Percentiles rank a stretch among this genome's conserved stretches.
These are phyloP conservation scores for Aspergillus unguis DNA, from an alignment of 2,329 filamentous ascomycete species.

Conservation along the genomic window DNA sequence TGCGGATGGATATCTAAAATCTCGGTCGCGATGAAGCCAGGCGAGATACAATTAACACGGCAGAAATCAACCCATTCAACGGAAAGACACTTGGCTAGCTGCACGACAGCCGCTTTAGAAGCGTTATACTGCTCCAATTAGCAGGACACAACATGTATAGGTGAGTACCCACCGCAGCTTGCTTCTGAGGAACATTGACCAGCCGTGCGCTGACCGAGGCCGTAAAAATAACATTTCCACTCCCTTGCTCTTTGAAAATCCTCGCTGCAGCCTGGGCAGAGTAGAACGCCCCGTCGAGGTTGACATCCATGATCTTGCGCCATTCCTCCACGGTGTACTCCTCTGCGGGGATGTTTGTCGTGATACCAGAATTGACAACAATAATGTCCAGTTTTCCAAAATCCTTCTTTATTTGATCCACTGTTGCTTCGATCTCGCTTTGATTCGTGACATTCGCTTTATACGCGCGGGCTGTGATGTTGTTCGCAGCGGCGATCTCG, in stretches of 20 bases:
- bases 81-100: not conserved
- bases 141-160: too few species aligned
- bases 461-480: slow-evolving; percentile 31
- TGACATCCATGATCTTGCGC: slow-evolving; percentile 38
- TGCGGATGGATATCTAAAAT: slow-evolving; percentile 29
- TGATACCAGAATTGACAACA: slow-evolving; percentile 44
- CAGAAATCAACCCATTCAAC: slow-evolving; percentile 37
- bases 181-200: slow-evolving; percentile 39
- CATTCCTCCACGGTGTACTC: slow-evolving; percentile 39
- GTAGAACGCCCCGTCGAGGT: slow-evolving; percentile 38
- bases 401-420: slow-evolving; percentile 34
- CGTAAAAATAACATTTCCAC: slow-evolving; percentile 38
- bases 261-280: slow-evolving; percentile 36
- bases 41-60: slow-evolving; percentile 37
- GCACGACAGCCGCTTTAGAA: not conserved
- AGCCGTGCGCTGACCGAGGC: slow-evolving; percentile 35
- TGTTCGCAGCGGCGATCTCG: slow-evolving; percentile 26
- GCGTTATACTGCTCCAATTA: not conserved
- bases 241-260: slow-evolving; percentile 34
- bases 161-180: slow-evolving; percentile 24
- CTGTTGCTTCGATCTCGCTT: slow-evolving; percentile 26
- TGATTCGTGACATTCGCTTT: slow-evolving; percentile 29
- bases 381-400: slow-evolving; percentile 47
- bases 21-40: not conserved
- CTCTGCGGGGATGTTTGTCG: slow-evolving; percentile 27